These are phyloP conservation scores for Ricinus communis DNA, from an alignment of 345 rosid genomes.

Conservation along the genomic window DNA sequence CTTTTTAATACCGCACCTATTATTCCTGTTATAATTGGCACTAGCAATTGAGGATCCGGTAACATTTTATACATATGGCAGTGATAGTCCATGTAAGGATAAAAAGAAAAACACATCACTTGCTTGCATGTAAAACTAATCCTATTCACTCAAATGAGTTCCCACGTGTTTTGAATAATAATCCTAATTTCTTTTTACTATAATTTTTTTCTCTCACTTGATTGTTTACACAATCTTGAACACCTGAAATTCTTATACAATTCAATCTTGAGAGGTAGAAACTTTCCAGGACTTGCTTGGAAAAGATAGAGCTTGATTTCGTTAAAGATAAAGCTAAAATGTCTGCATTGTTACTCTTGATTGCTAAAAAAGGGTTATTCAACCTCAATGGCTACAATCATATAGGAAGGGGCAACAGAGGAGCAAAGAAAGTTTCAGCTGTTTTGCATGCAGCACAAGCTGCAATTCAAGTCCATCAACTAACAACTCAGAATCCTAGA, in stretches of 20 bases:
- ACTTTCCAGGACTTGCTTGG: slow-evolving; percentile 96
- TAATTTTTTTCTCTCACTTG: too few relatives aligned
- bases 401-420: slow-evolving; percentile 67
- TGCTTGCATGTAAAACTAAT: too few relatives aligned
- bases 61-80: too few relatives aligned
- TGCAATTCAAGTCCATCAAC: slow-evolving; percentile 49
- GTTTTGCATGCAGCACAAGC: slow-evolving; percentile 45
- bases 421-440: slow-evolving; percentile 49
- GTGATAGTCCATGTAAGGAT: too few relatives aligned
- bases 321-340: slow-evolving; percentile 71
- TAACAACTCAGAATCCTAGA: slow-evolving; percentile 29
- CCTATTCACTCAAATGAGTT: too few relatives aligned
- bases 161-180: too few relatives aligned
- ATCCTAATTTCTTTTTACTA: too few relatives aligned
- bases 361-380: slow-evolving; percentile 80
- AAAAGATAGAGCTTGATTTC: slow-evolving; percentile 81
- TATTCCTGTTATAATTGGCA: too few relatives aligned
- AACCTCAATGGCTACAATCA: slow-evolving; percentile 50
- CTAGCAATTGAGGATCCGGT: too few relatives aligned
- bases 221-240: slow-evolving; percentile 86
- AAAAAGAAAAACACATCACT: too few relatives aligned
- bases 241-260: slow-evolving; percentile 86
- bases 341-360: slow-evolving; percentile 76
- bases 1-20: too few relatives aligned
- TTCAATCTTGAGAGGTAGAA: slow-evolving; percentile 76